phyloP scores from a whole-genome alignment of 2,329 filamentous ascomycete species.

The Exophiala xenobiotica region DNA sequence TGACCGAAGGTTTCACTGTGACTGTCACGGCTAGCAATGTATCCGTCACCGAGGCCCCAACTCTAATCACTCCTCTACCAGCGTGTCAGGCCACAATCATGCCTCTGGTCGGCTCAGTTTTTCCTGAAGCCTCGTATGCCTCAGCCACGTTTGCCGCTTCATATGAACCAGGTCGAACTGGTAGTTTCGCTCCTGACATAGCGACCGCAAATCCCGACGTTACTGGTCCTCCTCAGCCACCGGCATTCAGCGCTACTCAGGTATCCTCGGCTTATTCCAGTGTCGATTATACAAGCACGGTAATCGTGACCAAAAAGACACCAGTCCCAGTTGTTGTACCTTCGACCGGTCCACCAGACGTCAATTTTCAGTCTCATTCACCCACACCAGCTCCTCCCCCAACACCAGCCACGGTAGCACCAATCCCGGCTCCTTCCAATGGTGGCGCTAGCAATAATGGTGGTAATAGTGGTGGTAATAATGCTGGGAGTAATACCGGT shows the following conservation, averaged over 20 bases:
- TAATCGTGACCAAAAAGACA: slow-evolving; percentile 32
- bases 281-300: slow-evolving; percentile 27
- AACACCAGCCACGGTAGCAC: neutral
- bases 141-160: neutral
- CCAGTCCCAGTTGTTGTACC: slow-evolving; percentile 23
- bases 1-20: slow-evolving; percentile 25
- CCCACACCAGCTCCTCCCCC: neutral
- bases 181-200: neutral
- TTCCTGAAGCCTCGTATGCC: neutral
- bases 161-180: neutral
- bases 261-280: slow-evolving; percentile 19
- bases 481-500: neutral
- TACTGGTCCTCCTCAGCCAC: neutral
- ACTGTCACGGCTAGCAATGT: slow-evolving; percentile 26
- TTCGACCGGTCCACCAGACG: slow-evolving; percentile 13
- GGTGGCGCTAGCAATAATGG: slow-evolving; percentile 7
- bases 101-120: neutral
- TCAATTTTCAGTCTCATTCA: slow-evolving; percentile 20
- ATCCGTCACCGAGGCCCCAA: slow-evolving; percentile 19
- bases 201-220: neutral
- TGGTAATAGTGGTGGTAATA: slow-evolving; percentile 8
- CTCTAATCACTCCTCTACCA: slow-evolving; percentile 25
- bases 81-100: slow-evolving; percentile 23
- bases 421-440: neutral
- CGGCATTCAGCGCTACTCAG: neutral